Conservation (phyloP, 2,329 filamentous ascomycete genomes). For the Clarireedia paspali region DNA sequence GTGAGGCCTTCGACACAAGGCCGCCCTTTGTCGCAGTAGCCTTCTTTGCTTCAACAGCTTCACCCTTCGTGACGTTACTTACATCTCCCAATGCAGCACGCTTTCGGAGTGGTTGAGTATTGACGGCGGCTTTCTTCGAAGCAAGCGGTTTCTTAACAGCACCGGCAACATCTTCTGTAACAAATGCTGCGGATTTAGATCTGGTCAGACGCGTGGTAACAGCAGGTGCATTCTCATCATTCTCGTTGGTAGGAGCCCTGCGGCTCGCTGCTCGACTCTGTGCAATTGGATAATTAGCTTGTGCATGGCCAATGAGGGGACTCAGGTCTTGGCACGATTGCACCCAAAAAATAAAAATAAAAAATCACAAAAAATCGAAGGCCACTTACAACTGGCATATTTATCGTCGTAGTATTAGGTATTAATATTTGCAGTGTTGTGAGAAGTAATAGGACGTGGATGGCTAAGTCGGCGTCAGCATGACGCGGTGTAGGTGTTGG, state of each 20-base stretch:
- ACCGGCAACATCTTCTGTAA: slow-evolving; percentile 47
- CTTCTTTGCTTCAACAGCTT: slow-evolving; percentile 67
- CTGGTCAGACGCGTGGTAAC: slow-evolving; percentile 78
- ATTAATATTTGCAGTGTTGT: slow-evolving; percentile 21
- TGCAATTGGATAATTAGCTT: slow-evolving; percentile 31
- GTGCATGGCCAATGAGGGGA: neutral
- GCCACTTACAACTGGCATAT: slow-evolving; percentile 50
- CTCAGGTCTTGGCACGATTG: neutral
- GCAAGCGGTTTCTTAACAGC: slow-evolving; percentile 57
- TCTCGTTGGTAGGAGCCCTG: slow-evolving; percentile 80
- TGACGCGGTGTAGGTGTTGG: slow-evolving; percentile 21
- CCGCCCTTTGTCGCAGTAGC: slow-evolving; percentile 55
- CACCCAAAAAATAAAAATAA: no score
- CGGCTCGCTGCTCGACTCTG: slow-evolving; percentile 62
- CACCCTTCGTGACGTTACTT: slow-evolving; percentile 85
- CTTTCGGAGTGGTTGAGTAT: slow-evolving; percentile 53
- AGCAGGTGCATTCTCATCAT: slow-evolving; percentile 72
- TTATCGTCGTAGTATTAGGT: slow-evolving; percentile 27
- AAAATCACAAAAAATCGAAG: neutral
- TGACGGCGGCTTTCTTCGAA: slow-evolving; percentile 57
- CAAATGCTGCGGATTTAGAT: slow-evolving; percentile 74
- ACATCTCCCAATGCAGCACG: slow-evolving; percentile 86
- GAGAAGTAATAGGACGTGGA: slow-evolving; percentile 7
- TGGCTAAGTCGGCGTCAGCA: slow-evolving; percentile 21
- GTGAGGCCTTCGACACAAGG: slow-evolving; percentile 71